Conservation (phyloP, 2,329 filamentous ascomycete species). For the Sarocladium brachiariae region DNA sequence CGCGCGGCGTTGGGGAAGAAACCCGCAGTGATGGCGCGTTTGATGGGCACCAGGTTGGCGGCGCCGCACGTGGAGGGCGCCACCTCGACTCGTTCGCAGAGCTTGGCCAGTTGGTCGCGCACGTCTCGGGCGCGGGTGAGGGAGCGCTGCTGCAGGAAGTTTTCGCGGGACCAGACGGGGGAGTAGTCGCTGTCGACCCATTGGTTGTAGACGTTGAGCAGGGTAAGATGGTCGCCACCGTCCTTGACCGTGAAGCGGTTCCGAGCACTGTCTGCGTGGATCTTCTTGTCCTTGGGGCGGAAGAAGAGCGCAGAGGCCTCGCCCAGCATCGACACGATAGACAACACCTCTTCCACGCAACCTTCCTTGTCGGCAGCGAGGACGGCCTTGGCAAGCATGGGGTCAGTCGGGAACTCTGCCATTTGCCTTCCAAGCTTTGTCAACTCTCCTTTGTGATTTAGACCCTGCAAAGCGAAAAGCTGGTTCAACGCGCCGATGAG, state of each 20-base stretch:
- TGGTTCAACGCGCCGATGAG: conserved; percentile 85
- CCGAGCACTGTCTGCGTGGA: conserved; percentile 86
- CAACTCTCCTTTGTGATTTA: conserved; percentile 82
- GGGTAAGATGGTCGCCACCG: conserved; percentile 80
- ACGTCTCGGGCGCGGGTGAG: conserved; percentile 85
- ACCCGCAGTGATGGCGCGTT: conserved; percentile 80
- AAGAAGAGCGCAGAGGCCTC: conserved; percentile 89
- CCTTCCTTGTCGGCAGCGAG: conserved; percentile 82
- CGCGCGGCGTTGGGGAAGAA: conserved; percentile 93
- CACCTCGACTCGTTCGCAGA: conserved; percentile 92
- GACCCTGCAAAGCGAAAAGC: conserved; percentile 80
- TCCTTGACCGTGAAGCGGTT: conserved; percentile 85
- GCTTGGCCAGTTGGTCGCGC: conserved; percentile 81
- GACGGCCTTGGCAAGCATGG: conserved; percentile 84
- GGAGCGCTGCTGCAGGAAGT: conserved; percentile 88
- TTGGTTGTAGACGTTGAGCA: conserved; percentile 91
- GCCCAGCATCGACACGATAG: conserved; percentile 88
- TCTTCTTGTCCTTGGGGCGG: conserved; percentile 93
- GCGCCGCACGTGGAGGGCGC: conserved; percentile 61
- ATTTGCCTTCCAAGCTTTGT: conserved; percentile 90
- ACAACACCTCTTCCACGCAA: conserved; percentile 90
- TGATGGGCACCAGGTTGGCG: conserved; percentile 66
- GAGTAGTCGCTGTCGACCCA: conserved; percentile 92
- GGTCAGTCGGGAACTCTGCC: conserved; percentile 90
- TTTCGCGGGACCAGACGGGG: conserved; percentile 81